Base-by-base conservation (phyloP, 1,284 basidiomycete species). In the Ustilago lituana region DNA sequence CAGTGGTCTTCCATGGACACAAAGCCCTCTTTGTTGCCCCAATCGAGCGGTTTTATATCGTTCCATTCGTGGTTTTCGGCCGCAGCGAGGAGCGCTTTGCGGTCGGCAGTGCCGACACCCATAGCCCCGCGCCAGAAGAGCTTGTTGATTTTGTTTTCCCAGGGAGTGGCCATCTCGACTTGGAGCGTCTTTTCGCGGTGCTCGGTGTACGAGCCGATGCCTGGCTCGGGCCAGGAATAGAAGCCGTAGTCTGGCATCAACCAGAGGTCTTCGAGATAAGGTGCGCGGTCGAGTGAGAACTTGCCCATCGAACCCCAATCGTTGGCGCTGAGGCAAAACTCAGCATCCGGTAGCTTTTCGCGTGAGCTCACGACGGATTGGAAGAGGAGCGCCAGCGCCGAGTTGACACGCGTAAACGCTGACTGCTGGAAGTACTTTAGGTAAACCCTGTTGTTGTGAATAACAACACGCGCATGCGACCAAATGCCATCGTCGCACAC, bases 221-320 rank as follows among this genome's bases (percentile, higher is more conserved):
- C 73, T n/a, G 62, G 72, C 32, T 80, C 78, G 6, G 77, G 78
- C 79, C 79, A 81, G 14, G 52, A 52, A 46, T 62, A 78, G 41
- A 68, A 81, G 3, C 73, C 78, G 38, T 79, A 81, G 46, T 81
- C 79, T 1, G 79, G 79, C 78, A 80, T 81, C 29, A 81, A 50
- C 79, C 79, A 81, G 3, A 80, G 53, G 33, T 80, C 78, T 14
- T 71, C 61, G 23, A 74, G 58, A 23, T 76, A 63, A 2, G 69
- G 60, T 1, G 61, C 53, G 1, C 79, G 52, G 35, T 77, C 75
- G 5, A 81, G 58, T 22, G 70, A 69, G 26, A 79, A 78, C 41
- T 79, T 78, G 53, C 77, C 77, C 50, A 60, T 58, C 2, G 44
- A 51, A 2, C 76, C 76, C 79, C 79, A 81, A 46, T 81, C 79